These are phyloP conservation scores for Blastobotrys proliferans DNA, from an alignment of 1,139 yeast species.

Conservation along the genomic window DNA sequence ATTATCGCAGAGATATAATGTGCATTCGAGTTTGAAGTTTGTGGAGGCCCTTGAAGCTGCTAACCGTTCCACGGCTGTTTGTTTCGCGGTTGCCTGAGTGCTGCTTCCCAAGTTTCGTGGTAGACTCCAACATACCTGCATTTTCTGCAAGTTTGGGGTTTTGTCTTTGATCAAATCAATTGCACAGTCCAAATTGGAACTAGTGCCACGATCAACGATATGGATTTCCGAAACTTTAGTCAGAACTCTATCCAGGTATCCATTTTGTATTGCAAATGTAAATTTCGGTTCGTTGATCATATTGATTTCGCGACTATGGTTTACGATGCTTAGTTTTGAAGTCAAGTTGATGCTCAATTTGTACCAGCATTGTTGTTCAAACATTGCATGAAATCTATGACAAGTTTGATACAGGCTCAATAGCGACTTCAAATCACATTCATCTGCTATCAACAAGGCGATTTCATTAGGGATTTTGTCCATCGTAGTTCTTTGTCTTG, in stretches of 20 bases:
- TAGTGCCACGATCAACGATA: too few species aligned
- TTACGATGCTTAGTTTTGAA: not conserved
- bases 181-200: too few species aligned
- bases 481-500: too few species aligned
- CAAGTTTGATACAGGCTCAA: not conserved
- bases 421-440: slow-evolving; percentile 1
- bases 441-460: not conserved
- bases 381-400: not conserved
- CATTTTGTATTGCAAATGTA: not conserved
- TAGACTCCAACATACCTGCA: too few species aligned
- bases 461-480: slow-evolving; percentile 2
- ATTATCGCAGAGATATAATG: too few species aligned
- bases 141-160: too few species aligned
- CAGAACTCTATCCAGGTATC: not conserved
- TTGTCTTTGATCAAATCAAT: too few species aligned
- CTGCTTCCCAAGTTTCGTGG: too few species aligned
- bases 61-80: too few species aligned
- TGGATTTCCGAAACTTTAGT: not conserved
- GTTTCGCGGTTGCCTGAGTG: too few species aligned
- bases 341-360: not conserved
- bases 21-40: too few species aligned
- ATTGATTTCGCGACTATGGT: not conserved
- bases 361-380: not conserved
- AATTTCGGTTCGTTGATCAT: not conserved
- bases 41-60: too few species aligned